Evolutionary conservation across 2,329 filamentous ascomycete species (phyloP).

Genomic region (Microascus cirrosus): DNA sequence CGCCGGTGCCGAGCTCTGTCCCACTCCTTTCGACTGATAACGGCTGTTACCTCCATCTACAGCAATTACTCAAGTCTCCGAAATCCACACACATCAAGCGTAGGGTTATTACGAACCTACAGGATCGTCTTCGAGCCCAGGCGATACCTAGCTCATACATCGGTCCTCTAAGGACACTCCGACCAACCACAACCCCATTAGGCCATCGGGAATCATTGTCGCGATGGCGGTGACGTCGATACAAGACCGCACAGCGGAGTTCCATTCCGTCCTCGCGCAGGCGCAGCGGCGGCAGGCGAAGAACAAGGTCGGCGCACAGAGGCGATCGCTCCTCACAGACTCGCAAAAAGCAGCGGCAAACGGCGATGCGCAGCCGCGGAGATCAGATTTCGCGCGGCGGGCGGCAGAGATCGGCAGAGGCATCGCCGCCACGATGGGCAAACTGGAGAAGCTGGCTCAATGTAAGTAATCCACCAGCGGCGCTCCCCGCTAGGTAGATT

Average conservation of each 20-base stretch:
- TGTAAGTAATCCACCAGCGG: constrained; percentile 36
- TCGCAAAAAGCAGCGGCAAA: constrained; percentile 56
- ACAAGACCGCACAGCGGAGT: constrained; percentile 94
- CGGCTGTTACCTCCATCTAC: not conserved
- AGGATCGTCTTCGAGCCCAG: too few relatives aligned
- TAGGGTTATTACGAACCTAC: not conserved
- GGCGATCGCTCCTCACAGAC: constrained; percentile 68
- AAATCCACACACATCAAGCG: not conserved
- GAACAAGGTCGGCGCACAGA: constrained; percentile 66
- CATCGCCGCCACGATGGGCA: constrained; percentile 86
- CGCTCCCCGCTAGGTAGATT: not conserved
- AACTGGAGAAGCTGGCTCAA: constrained; percentile 86
- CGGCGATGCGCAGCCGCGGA: constrained; percentile 40
- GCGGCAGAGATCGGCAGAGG: constrained; percentile 87
- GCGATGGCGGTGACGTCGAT: constrained; percentile 62
- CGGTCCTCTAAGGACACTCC: not conserved
- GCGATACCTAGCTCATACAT: not conserved
- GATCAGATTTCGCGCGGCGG: constrained; percentile 86
- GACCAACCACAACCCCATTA: not conserved
- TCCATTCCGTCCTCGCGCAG: constrained; percentile 80
- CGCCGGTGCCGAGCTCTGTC: not conserved
- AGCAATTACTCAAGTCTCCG: not conserved
- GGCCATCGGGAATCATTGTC: not conserved
- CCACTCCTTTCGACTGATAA: not conserved
- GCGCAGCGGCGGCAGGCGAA: constrained; percentile 70